Base-by-base conservation (phyloP, 495 filamentous ascomycete species). In the Echria macrotheca region DNA sequence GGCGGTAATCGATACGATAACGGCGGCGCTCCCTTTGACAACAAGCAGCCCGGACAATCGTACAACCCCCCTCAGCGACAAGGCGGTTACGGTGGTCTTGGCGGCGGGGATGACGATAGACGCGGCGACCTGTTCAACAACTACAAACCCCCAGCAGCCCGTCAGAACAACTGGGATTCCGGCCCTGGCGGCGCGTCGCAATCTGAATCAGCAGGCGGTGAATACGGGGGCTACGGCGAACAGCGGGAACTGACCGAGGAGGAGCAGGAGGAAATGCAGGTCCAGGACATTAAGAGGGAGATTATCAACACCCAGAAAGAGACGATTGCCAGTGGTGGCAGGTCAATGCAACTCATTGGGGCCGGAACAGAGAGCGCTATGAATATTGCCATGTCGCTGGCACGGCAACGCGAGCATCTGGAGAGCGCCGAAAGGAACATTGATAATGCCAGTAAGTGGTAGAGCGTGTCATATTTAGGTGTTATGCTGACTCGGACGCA, bases 271-370 rank as follows among this genome's bases (percentile, higher is more conserved):
- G 65, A 63, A 18, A 35, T 68, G 36, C 60, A 73, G 40, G 46
- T 52, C 29, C 38, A 55, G 8, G 79, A 77, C 1, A 77, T 83
- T 28, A 90, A 91, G 63, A 73, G 82, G 40, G 74, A 94, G 55
- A 91, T 91, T 50, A 74, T 76, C 10, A 80, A 83, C 50, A 78
- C 86, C 48, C 93, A 89, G 65, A 78, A 87, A 55, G 79, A 84
- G 29, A 85, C 89, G 63, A 79, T 87, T 9, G 71, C 79, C 1
- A 83, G 84, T 0, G 84, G 85, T 2, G 74, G 80, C 4, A 89
- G 87, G 18, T 38, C 46, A 3, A 9, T 48, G 46, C 28, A 29
- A n/a, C 3, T 48, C 33, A 15, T 48, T 7, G 24, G 18, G 11
- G 15, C 23, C 18, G 46, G 46, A 9, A 18, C 46, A 2, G 24